phyloP scores from a whole-genome alignment of 768 basidiomycete species.

The Rhizopogon vinicolor region DNA sequence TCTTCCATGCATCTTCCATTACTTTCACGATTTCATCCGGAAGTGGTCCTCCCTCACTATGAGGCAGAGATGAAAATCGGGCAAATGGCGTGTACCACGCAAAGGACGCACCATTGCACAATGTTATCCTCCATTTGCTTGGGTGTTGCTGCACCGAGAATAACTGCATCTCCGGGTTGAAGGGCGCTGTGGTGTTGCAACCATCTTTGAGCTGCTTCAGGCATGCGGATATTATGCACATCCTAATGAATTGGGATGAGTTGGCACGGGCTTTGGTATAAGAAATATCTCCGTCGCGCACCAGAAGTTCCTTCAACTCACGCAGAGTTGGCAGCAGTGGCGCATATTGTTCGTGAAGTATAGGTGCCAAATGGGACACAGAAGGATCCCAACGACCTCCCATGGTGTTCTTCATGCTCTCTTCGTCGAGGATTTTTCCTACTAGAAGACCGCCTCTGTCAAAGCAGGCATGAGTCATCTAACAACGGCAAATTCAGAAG shows the following conservation, averaged over 20 bases:
- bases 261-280: not conserved
- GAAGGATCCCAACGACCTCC: conserved; percentile 16
- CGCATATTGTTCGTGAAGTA: conserved; percentile 7
- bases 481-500: not conserved
- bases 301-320: conserved; percentile 11
- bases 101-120: conserved; percentile 9
- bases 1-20: conserved; percentile 9
- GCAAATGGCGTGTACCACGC: too few relatives aligned
- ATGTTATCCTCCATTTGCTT: conserved; percentile 30
- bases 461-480: not conserved
- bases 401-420: conserved; percentile 6
- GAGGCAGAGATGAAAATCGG: not conserved
- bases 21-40: conserved; percentile 7
- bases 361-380: not conserved
- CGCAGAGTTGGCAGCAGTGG: conserved; percentile 9
- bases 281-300: not conserved
- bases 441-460: conserved; percentile 11
- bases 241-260: conserved; percentile 4
- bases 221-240: conserved; percentile 4
- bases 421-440: conserved; percentile 8
- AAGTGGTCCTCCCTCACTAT: conserved; percentile 15
- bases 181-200: conserved; percentile 16
- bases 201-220: conserved; percentile 10
- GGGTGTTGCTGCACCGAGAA: conserved; percentile 33
- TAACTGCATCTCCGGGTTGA: conserved; percentile 22